Conservation (phyloP, 176 grass and related monocot genomes). For the Pharus latifolius region DNA sequence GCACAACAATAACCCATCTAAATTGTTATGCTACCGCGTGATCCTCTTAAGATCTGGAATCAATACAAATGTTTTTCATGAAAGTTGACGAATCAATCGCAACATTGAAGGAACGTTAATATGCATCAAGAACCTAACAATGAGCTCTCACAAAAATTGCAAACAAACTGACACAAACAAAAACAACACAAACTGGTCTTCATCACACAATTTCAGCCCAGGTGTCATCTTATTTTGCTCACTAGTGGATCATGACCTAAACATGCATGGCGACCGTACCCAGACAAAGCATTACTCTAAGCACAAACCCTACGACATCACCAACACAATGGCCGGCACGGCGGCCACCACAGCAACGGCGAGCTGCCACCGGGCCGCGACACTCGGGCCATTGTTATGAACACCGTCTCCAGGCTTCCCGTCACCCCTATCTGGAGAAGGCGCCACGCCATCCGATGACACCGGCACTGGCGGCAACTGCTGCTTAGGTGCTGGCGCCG, state of each 20-base stretch:
- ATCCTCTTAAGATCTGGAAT: background rate
- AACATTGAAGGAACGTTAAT: background rate
- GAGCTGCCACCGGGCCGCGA: background rate
- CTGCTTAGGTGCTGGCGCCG: background rate
- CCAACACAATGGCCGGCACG: background rate
- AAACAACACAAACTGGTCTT: background rate
- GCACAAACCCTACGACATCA: background rate
- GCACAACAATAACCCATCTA: too few relatives aligned
- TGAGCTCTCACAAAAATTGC: constrained; percentile 8
- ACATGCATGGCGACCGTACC: too few relatives aligned
- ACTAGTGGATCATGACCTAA: too few relatives aligned
- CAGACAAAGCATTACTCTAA: too few relatives aligned
- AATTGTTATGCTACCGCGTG: too few relatives aligned
- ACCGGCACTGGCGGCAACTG: background rate
- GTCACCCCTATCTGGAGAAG: background rate
- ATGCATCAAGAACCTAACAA: background rate
- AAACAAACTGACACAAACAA: background rate
- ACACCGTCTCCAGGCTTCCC: background rate
- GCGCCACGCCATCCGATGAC: background rate
- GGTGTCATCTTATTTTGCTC: too few relatives aligned
- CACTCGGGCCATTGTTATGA: background rate
- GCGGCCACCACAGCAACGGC: background rate
- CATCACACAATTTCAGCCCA: too few relatives aligned
- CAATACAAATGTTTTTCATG: background rate
- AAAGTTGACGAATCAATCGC: background rate